Base-by-base conservation (phyloP, 164 flowering plant species). In the Vitis labrusca region DNA sequence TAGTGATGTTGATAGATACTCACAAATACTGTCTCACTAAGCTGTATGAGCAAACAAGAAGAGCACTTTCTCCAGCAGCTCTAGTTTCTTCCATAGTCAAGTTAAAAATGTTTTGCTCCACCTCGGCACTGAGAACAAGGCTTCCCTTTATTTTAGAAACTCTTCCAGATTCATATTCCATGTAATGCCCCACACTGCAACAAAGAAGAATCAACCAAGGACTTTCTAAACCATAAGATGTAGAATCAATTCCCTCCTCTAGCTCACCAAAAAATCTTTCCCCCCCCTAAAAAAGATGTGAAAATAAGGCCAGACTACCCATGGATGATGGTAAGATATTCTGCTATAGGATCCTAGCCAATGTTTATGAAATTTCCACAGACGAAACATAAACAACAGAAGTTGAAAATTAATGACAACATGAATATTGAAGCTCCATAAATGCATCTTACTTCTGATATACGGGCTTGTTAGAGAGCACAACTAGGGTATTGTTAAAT, bases 401-500 rank as follows among this genome's bases (percentile, higher is more conserved):
- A 19, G 23, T 19, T 19, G 23, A 19, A 19, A 19, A 19, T 19
- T 1, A 19, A 19, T 19, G 23, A 19, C 23, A 19, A 19, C 23
- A 19, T 19, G 69, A 57, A 57, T 13, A 16, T 37, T 65, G 37
- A 68, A 54, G 67, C 12, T 65, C 27, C 10, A 61, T 30, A 65
- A 54, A 55, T 1, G 63, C 50, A 55, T 55, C 89, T 80, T 86
- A 90, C 97, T 61, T 79, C 52, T 75, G 78, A 74, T 57, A 23
- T 70, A 63, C 73, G 5, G 65, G 59, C 10, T 73, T 85, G 67
- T 76, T 67, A 62, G 86, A 37, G 54, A 80, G 37, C 29, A 70
- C 82, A 75, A 86, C 78, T 74, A 96, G 82, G 77, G 93, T 93
- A 17, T 83, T 81, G 65, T 88, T 73, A 76, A 96, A 96, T 74